Base-by-base conservation (phyloP, 768 basidiomycete genomes). In the Cystofilobasidium bisporidii region DNA sequence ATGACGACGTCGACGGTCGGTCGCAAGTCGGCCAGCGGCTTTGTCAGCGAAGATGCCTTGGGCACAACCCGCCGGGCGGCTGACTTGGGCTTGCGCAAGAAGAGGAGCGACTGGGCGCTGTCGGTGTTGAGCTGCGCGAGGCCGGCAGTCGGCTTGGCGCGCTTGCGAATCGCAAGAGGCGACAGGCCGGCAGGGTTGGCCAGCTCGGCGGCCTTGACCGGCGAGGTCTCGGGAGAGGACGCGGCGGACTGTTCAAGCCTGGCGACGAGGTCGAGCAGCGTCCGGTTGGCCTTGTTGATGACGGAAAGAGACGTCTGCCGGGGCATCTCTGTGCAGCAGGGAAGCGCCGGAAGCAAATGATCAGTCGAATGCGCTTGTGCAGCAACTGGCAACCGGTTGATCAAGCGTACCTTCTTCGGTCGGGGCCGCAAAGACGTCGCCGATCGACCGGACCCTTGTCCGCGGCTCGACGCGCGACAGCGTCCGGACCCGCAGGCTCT, bases 231-330 rank as follows among this genome's bases (percentile, higher is more conserved):
- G 17, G 63, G 53, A 0, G 63, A 55, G 5, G 63, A 40, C 20
- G 53, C 38, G 3, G 47, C 38, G 14, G 53, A 64, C 18, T 56
- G 38, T 14, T 64, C 63, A 14, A 64, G 50, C 28, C 63, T 40
- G 24, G 63, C 63, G 53, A 64, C 53, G 38, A 64, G 63, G 26
- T 64, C 63, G 40, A 56, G 63, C 36, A 64, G 40, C 14, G 63
- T 64, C 10, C 55, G 36, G 53, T 64, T 64, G 41, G 63, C 63
- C 26, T 53, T 53, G 40, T 56, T 64, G 63, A 64, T 55, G 53
- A 64, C 55, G 18, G 50, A 55, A 26, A 64, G 53, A 3, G 63
- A 64, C n/a, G 24, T 41, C 36, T 56, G 53, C 28, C 53, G 53
- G 5, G 53, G 28, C 14, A 30, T 32, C 15, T 56, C 53, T 56